A percentile compares a stretch with the other conserved stretches of the same genome.
Evolutionary conservation across 2,329 filamentous ascomycete species (phyloP).

Genomic region (Exophiala phaeomuriformis): DNA sequence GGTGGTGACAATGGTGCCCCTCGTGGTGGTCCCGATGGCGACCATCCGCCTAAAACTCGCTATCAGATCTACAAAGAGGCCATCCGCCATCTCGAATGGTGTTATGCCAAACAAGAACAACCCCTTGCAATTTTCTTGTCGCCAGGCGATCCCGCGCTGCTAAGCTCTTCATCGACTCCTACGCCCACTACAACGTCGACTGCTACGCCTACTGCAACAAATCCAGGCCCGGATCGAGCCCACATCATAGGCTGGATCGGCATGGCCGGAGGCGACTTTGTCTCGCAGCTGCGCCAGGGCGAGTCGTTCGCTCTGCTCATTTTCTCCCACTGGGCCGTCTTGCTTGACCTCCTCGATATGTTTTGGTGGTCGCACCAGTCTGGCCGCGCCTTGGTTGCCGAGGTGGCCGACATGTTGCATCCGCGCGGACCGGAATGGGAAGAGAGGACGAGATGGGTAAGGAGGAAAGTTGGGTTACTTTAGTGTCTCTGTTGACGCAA

Average conservation of each 20-base stretch:
- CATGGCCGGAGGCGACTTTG: constrained; percentile 34
- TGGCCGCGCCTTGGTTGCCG: constrained; percentile 18
- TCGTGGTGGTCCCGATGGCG: background rate
- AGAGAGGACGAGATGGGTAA: constrained; percentile 4
- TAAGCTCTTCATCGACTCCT: background rate
- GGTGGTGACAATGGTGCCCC: background rate
- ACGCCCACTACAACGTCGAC: background rate
- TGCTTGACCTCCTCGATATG: constrained; percentile 31
- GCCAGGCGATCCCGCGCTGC: background rate
- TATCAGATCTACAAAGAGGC: background rate
- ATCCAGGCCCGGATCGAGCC: background rate
- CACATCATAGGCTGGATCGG: constrained; percentile 23
- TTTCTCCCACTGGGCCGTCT: constrained; percentile 34
- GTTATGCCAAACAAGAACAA: background rate
- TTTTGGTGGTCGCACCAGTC: constrained; percentile 35
- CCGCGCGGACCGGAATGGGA: constrained; percentile 1
- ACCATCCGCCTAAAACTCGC: background rate
- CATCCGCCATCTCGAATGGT: constrained; percentile 5
- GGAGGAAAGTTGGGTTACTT: constrained; percentile 1
- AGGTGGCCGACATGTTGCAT: constrained; percentile 4
- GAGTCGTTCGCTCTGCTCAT: constrained; percentile 32
- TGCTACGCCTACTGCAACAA: background rate
- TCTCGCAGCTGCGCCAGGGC: constrained; percentile 29
- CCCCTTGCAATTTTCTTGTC: background rate
- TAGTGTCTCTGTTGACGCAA: no score